Conservation (phyloP, 768 basidiomycete genomes). For the Rhodocollybia butyracea region DNA sequence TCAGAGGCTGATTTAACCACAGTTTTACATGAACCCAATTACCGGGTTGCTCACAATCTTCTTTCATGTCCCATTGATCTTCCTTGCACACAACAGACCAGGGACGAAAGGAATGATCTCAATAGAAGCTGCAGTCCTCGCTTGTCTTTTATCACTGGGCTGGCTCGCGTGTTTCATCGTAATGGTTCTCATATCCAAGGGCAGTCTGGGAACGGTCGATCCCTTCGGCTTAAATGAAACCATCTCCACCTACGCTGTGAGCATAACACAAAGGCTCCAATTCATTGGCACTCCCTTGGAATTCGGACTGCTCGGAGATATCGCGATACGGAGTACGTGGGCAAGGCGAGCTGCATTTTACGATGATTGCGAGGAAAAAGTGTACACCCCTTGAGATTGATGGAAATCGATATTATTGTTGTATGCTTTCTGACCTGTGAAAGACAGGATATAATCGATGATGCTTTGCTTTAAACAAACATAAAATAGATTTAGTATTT, state of each 20-base stretch:
- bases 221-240: background rate
- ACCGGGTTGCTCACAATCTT: background rate
- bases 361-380: background rate
- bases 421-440: too few relatives aligned
- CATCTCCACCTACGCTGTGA: background rate
- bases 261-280: background rate
- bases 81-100: background rate
- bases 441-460: background rate
- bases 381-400: background rate
- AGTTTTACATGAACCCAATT: conserved; percentile 8
- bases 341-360: background rate
- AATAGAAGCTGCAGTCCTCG: background rate
- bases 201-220: background rate
- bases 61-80: background rate
- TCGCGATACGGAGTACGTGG: conserved; percentile 5
- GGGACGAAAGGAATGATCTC: conserved; percentile 1
- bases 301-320: conserved; percentile 1
- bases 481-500: too few relatives aligned
- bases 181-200: background rate
- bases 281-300: conserved; percentile 1
- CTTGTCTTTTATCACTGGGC: background rate
- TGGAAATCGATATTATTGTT: too few relatives aligned
- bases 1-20: background rate
- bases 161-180: conserved; percentile 7
- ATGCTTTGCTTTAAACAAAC: background rate